These are phyloP conservation scores for Immersiporthe knoxdaviesiana DNA, from an alignment of 2,329 filamentous ascomycete genomes.

Conservation along the genomic window DNA sequence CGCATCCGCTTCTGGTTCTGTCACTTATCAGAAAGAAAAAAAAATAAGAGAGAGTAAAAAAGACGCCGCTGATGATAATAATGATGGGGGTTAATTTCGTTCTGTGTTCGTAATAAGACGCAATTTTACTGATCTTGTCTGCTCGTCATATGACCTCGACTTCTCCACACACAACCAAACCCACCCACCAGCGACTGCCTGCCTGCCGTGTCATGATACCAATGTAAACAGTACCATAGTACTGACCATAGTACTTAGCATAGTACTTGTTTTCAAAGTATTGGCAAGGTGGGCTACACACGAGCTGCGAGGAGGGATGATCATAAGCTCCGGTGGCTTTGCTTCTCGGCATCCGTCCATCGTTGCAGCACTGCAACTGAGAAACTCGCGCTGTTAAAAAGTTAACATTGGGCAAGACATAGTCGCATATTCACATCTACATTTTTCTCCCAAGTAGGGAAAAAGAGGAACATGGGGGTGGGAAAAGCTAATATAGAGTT, in stretches of 20 bases:
- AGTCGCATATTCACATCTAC: background rate
- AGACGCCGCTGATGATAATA: background rate
- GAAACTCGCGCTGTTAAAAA: background rate
- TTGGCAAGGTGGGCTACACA: too few relatives aligned
- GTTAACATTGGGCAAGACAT: background rate
- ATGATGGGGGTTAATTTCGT: background rate
- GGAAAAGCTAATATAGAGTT: background rate
- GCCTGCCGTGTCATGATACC: background rate
- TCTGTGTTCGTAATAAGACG: background rate
- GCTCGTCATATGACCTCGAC: conserved; percentile 9
- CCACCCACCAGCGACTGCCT: background rate
- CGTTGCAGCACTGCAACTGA: background rate
- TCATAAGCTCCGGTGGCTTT: conserved; percentile 6
- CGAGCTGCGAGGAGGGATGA: background rate
- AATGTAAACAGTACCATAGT: background rate
- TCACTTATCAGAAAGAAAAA: conserved; percentile 7
- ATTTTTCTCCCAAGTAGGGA: background rate
- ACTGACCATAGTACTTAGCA: background rate
- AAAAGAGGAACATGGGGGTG: background rate
- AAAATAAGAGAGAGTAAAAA: background rate
- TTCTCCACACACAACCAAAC: background rate
- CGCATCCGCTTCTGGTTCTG: background rate
- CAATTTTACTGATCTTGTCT: background rate
- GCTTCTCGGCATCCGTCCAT: conserved; percentile 1
- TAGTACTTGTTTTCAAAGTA: too few relatives aligned